phyloP scores from a whole-genome alignment of 2,329 filamentous ascomycete genomes.

The Penicillium sp. region DNA sequence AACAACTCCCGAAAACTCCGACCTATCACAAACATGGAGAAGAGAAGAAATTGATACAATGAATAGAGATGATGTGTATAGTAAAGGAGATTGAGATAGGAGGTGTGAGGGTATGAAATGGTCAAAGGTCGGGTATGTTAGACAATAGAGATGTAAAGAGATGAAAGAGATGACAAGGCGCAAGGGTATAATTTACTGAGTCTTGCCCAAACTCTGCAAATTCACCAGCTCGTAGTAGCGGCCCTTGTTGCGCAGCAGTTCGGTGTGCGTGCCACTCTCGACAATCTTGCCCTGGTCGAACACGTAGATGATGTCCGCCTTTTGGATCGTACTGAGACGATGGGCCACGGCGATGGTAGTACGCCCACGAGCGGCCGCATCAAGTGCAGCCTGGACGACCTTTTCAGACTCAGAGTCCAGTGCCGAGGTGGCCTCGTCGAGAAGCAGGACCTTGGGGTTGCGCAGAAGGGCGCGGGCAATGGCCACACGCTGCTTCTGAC shows the following conservation, averaged over 20 bases:
- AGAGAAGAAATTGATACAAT: slow-evolving; percentile 4
- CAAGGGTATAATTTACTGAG: slow-evolving; percentile 21
- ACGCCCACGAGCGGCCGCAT: slow-evolving; percentile 74
- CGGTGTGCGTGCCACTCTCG: slow-evolving; percentile 73
- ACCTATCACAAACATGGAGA: neutral
- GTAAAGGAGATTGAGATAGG: neutral
- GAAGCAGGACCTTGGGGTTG: slow-evolving; percentile 79
- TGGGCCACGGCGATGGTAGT: slow-evolving; percentile 95
- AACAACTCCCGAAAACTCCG: neutral
- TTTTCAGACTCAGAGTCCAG: slow-evolving; percentile 49
- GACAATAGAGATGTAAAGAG: neutral
- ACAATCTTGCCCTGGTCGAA: slow-evolving; percentile 85
- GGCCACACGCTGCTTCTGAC: slow-evolving; percentile 90
- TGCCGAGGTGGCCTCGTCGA: slow-evolving; percentile 67
- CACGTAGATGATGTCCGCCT: slow-evolving; percentile 93
- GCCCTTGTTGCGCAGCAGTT: slow-evolving; percentile 64
- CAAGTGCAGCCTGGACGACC: slow-evolving; percentile 63
- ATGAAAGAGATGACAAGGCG: slow-evolving; percentile 2
- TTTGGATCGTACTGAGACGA: slow-evolving; percentile 84
- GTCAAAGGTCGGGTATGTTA: slow-evolving; percentile 1
- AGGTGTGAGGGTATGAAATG: neutral
- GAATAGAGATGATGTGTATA: slow-evolving; percentile 2
- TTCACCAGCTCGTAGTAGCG: slow-evolving; percentile 75
- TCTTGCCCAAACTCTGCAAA: slow-evolving; percentile 68
- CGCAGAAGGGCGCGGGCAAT: slow-evolving; percentile 87